Conservation (phyloP, 2,329 filamentous ascomycete species). For the Arthrobotrys sphaeroides region DNA sequence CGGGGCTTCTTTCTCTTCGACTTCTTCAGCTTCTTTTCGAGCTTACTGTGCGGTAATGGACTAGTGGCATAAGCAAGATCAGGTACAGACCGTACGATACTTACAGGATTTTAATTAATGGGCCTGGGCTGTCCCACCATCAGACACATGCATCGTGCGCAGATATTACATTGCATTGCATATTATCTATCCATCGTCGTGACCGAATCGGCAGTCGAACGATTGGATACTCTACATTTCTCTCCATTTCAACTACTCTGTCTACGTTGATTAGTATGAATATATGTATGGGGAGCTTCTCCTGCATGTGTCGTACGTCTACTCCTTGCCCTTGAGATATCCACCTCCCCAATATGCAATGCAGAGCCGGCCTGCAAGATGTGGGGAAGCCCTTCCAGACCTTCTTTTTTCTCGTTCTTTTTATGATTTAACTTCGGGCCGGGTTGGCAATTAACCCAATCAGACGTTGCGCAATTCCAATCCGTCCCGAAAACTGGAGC, state of each 20-base stretch:
- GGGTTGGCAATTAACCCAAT: constrained; percentile 23
- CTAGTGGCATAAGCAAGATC: neutral
- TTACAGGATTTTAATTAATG: neutral
- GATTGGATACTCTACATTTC: neutral
- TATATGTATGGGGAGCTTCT: too few relatives aligned
- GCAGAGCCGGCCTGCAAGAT: too few relatives aligned
- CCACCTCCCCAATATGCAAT: too few relatives aligned
- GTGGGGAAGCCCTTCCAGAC: too few relatives aligned
- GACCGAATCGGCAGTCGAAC: too few relatives aligned
- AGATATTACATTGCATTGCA: neutral
- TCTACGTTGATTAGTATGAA: too few relatives aligned
- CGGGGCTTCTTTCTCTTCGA: too few relatives aligned
- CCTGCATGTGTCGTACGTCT: too few relatives aligned
- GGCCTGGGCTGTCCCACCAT: neutral
- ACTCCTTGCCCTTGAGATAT: too few relatives aligned
- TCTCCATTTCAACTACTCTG: neutral
- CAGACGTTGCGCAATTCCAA: constrained; percentile 33
- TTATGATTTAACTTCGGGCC: neutral
- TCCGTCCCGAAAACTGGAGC: constrained; percentile 17
- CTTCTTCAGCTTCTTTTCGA: too few relatives aligned
- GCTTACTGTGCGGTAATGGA: too few relatives aligned
- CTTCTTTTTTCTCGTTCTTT: too few relatives aligned
- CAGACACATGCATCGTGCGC: neutral
- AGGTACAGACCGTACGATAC: constrained; percentile 33
- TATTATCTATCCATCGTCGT: neutral